phyloP scores from a whole-genome alignment of 2,329 filamentous ascomycete genomes.

The Pestalotiopsis sp. region DNA sequence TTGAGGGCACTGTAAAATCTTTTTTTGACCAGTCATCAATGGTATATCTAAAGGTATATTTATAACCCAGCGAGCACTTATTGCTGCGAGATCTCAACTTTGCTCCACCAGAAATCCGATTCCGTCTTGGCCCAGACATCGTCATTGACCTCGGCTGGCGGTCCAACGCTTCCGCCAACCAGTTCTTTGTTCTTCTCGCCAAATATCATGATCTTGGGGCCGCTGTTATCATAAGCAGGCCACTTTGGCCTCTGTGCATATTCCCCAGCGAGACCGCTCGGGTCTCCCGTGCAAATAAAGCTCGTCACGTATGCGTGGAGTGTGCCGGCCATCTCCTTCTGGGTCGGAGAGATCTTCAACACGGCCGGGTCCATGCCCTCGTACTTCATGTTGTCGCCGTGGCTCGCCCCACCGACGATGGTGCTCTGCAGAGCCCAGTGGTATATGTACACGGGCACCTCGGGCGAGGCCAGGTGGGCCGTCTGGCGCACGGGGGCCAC shows the following conservation, averaged over 20 bases:
- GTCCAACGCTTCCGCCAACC: constrained; percentile 42
- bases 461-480: constrained; percentile 42
- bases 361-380: constrained; percentile 44
- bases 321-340: constrained; percentile 43
- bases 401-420: constrained; percentile 46
- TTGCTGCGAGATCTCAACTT: constrained; percentile 40
- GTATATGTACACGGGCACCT: constrained; percentile 50
- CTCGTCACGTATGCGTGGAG: constrained; percentile 51
- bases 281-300: constrained; percentile 50
- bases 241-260: constrained; percentile 21
- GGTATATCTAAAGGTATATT: background rate
- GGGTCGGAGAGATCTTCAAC: constrained; percentile 36
- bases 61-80: background rate
- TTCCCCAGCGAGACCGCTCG: constrained; percentile 37
- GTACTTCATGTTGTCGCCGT: constrained; percentile 52
- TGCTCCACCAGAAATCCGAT: constrained; percentile 51
- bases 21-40: background rate
- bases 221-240: constrained; percentile 2
- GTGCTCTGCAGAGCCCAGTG: constrained; percentile 55
- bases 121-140: constrained; percentile 46
- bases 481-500: constrained; percentile 55
- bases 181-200: constrained; percentile 50
- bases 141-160: constrained; percentile 38
- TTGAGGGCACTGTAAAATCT: too few relatives aligned
- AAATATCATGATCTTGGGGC: constrained; percentile 41